Conservation (phyloP, 352 stramenopile genomes). For the Aphanomyces astaci region DNA sequence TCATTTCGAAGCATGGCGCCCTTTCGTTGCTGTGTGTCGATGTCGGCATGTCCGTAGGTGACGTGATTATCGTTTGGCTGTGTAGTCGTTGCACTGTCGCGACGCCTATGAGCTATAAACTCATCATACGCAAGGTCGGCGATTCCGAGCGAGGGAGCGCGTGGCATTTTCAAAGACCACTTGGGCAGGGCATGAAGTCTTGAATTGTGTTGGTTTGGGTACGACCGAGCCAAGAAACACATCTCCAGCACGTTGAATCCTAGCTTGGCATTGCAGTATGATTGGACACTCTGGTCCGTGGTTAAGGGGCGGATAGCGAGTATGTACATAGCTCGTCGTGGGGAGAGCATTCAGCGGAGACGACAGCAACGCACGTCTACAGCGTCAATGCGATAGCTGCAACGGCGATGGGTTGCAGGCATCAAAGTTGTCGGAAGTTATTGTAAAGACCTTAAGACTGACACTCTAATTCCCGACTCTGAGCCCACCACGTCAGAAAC, state of each 20-base stretch:
- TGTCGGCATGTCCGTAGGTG: neutral
- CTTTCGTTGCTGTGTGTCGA: neutral
- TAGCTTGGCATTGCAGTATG: neutral
- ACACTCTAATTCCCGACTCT: too few relatives aligned
- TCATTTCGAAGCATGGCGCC: neutral
- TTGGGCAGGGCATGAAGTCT: neutral
- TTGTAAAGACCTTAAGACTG: too few relatives aligned
- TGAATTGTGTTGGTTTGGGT: neutral
- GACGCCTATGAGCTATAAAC: neutral
- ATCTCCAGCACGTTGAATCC: neutral
- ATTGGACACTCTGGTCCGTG: neutral
- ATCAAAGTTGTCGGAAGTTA: too few relatives aligned
- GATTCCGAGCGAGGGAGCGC: neutral
- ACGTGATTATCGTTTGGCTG: neutral
- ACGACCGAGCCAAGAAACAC: neutral
- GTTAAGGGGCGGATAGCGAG: neutral
- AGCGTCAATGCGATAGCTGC: too few relatives aligned
- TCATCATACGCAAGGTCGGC: neutral
- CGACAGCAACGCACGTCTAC: too few relatives aligned
- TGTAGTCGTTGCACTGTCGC: neutral
- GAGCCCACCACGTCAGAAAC: too few relatives aligned
- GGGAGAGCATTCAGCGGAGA: too few relatives aligned
- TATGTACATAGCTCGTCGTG: too few relatives aligned
- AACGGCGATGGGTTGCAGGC: too few relatives aligned
- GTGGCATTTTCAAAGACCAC: neutral